A percentile compares a stretch with the other conserved stretches of the same genome.
phyloP scores from a whole-genome alignment of 164 flowering plant species.

The Aristolochia californica region DNA sequence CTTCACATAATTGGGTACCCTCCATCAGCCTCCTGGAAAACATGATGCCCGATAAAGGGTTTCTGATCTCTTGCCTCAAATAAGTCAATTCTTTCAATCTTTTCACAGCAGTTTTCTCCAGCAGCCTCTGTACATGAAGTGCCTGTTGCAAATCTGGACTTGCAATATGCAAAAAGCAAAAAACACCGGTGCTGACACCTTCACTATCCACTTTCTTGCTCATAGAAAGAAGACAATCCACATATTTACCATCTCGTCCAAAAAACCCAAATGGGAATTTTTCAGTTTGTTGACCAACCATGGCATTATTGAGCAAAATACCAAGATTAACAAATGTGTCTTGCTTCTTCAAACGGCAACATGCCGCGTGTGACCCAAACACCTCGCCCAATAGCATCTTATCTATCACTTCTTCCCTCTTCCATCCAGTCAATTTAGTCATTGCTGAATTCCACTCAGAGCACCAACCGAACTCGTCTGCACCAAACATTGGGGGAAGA shows the following conservation, averaged over 20 bases:
- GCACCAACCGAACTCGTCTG: slow-evolving; percentile 97
- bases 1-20: slow-evolving; percentile 57
- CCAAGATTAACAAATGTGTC: slow-evolving; percentile 78
- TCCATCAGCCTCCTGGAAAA: slow-evolving; percentile 76
- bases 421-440: slow-evolving; percentile 65
- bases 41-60: slow-evolving; percentile 82
- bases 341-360: slow-evolving; percentile 81
- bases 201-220: slow-evolving; percentile 67
- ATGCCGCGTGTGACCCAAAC: slow-evolving; percentile 61
- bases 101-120: slow-evolving; percentile 76
- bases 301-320: slow-evolving; percentile 62
- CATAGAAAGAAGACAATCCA: slow-evolving; percentile 77
- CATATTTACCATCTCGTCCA: slow-evolving; percentile 55
- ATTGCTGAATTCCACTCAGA: slow-evolving; percentile 95
- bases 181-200: slow-evolving; percentile 76
- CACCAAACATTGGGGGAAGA: slow-evolving; percentile 91
- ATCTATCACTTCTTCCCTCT: slow-evolving; percentile 58
- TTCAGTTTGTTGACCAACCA: slow-evolving; percentile 65
- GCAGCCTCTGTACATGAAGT: slow-evolving; percentile 66
- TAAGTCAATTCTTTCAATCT: slow-evolving; percentile 68
- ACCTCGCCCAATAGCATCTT: slow-evolving; percentile 93
- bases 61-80: slow-evolving; percentile 66
- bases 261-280: slow-evolving; percentile 75
- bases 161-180: slow-evolving; percentile 91
- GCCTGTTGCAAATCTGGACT: slow-evolving; percentile 94